A percentile compares a stretch with the other conserved stretches of the same genome.
Conservation (phyloP, 2,329 filamentous ascomycete species). For the Simplicillium aogashimaense region DNA sequence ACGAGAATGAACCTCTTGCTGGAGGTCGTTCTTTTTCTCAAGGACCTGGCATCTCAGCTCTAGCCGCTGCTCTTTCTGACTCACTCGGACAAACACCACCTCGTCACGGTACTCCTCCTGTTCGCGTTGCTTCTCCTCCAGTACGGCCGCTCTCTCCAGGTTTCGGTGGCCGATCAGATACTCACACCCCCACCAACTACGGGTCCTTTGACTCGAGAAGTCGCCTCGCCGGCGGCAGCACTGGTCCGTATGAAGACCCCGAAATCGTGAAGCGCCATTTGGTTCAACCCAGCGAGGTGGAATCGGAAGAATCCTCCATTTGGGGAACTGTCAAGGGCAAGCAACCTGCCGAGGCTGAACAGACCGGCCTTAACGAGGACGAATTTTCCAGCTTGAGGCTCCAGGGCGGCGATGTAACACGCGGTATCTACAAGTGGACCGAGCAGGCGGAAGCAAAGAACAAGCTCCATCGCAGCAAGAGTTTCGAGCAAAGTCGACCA, state of each 20-base stretch:
- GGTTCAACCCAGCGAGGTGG: conserved; percentile 54
- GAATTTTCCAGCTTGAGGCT: conserved; percentile 90
- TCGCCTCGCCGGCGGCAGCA: conserved; percentile 28
- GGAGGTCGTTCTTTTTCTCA: conserved; percentile 54
- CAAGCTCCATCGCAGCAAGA: conserved; percentile 70
- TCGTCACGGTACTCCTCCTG: conserved; percentile 56
- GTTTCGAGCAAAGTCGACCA: conserved; percentile 69
- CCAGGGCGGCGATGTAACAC: conserved; percentile 89
- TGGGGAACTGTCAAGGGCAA: conserved; percentile 43
- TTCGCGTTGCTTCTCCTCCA: conserved; percentile 47
- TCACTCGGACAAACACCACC: conserved; percentile 62
- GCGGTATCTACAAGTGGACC: conserved; percentile 94
- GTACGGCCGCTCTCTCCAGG: conserved; percentile 26
- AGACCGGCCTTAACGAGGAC: conserved; percentile 47
- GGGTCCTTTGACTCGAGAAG: conserved; percentile 72
- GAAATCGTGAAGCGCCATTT: conserved; percentile 87
- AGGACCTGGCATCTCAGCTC: conserved; percentile 76
- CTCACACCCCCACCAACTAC: conserved; percentile 65
- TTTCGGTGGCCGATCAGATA: conserved; percentile 31
- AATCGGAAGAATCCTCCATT: conserved; percentile 35
- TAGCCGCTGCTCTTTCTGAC: conserved; percentile 77
- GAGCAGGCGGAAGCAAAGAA: conserved; percentile 71
- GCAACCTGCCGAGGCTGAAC: conserved; percentile 30
- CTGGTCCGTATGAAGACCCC: conserved; percentile 70
- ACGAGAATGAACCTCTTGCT: conserved; percentile 51